phyloP scores from a whole-genome alignment of 768 basidiomycete species.

The Strobilomyces echinocephalus region DNA sequence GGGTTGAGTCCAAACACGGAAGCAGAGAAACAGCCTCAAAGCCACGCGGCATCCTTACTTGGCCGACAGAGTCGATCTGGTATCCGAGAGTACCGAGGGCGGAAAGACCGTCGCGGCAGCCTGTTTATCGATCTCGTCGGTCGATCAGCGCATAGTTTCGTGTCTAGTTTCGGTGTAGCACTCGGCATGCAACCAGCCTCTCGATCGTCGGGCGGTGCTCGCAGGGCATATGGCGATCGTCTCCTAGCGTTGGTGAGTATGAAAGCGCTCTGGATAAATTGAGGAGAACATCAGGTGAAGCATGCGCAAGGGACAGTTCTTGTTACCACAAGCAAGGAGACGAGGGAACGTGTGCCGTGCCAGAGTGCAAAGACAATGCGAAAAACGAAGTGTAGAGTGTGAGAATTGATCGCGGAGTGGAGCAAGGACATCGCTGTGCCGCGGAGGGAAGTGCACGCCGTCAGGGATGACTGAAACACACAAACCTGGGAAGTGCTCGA shows the following conservation, averaged over 20 bases:
- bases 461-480: conserved; percentile 4
- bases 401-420: conserved; percentile 22
- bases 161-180: neutral
- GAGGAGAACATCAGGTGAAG: conserved; percentile 1
- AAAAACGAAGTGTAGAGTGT: conserved; percentile 23
- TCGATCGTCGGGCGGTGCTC: neutral
- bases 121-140: neutral
- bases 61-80: conserved; percentile 42
- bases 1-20: conserved; percentile 7
- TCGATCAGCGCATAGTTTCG: conserved; percentile 5
- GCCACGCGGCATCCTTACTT: conserved; percentile 13
- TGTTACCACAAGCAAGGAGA: conserved; percentile 43
- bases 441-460: neutral
- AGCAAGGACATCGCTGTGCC: conserved; percentile 10
- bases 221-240: conserved; percentile 5
- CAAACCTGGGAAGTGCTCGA: conserved; percentile 24
- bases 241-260: conserved; percentile 32
- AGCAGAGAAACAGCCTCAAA: conserved; percentile 3
- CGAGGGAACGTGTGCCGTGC: conserved; percentile 27
- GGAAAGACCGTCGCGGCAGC: conserved; percentile 8
- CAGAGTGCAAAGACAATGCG: conserved; percentile 26
- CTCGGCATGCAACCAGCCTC: neutral
- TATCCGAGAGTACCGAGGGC: conserved; percentile 40
- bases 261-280: conserved; percentile 30
- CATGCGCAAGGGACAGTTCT: neutral